phyloP scores from a whole-genome alignment of 805 yeast genomes.

The Candida wancherniae region DNA sequence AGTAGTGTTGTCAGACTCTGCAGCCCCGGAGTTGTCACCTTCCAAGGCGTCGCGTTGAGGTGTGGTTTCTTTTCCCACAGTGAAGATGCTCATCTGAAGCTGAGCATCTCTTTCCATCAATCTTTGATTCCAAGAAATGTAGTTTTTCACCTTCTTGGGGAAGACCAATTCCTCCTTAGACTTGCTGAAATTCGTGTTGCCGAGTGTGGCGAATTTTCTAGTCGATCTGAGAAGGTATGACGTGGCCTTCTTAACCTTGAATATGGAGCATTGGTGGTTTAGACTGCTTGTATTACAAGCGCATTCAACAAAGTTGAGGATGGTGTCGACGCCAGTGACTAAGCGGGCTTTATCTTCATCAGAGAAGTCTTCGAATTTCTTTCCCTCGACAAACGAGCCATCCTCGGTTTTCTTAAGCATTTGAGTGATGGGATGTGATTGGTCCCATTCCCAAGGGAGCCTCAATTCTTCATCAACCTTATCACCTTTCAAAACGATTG shows the following conservation, averaged over 20 bases:
- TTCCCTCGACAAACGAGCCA: slow-evolving; percentile 22
- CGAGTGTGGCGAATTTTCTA: slow-evolving; percentile 43
- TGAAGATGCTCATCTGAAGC: slow-evolving; percentile 1
- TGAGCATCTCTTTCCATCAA: slow-evolving; percentile 24
- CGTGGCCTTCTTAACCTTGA: slow-evolving; percentile 58
- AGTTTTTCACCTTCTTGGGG: slow-evolving; percentile 27
- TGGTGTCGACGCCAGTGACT: slow-evolving; percentile 57
- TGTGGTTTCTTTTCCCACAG: background rate
- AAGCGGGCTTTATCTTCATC: slow-evolving; percentile 51
- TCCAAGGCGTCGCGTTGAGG: background rate
- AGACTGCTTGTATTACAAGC: slow-evolving; percentile 44
- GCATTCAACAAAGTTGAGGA: slow-evolving; percentile 62
- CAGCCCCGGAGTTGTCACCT: background rate
- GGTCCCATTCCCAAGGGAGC: slow-evolving; percentile 88
- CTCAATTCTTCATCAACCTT: slow-evolving; percentile 57
- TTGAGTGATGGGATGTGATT: slow-evolving; percentile 63
- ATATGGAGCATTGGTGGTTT: slow-evolving; percentile 47
- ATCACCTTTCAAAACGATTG: slow-evolving; percentile 35
- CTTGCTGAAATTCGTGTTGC: slow-evolving; percentile 30
- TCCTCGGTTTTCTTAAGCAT: slow-evolving; percentile 31
- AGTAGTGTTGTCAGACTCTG: background rate
- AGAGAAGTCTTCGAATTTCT: slow-evolving; percentile 49
- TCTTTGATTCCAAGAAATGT: slow-evolving; percentile 35
- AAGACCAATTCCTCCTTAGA: slow-evolving; percentile 36
- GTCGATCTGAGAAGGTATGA: slow-evolving; percentile 57